Evolutionary conservation across 129 eudicot genomes (phyloP).

Genomic region (Centella asiatica): DNA sequence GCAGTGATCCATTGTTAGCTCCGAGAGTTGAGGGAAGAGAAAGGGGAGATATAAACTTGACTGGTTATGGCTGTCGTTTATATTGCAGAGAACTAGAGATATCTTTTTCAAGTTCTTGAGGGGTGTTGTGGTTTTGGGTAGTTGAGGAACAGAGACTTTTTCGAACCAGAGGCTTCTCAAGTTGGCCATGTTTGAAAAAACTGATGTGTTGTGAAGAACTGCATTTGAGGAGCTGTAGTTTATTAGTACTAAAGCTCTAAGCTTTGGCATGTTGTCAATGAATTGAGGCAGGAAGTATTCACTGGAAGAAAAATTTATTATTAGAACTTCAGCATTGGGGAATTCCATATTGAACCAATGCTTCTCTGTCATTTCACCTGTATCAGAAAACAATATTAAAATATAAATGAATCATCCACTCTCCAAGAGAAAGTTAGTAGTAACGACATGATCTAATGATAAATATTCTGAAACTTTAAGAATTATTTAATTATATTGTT

Average conservation of each 20-base stretch:
- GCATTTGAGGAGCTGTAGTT: constrained; percentile 57
- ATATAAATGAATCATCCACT: background rate
- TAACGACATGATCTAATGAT: too few species aligned
- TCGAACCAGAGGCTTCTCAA: constrained; percentile 83
- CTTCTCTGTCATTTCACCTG: constrained; percentile 82
- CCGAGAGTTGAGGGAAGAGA: constrained; percentile 64
- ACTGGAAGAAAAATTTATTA: constrained; percentile 54
- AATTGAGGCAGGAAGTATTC: constrained; percentile 71
- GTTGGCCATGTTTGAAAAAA: constrained; percentile 42
- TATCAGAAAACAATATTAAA: background rate
- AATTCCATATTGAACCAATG: constrained; percentile 72
- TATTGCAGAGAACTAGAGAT: constrained; percentile 63
- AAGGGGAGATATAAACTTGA: constrained; percentile 42
- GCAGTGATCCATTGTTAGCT: constrained; percentile 87
- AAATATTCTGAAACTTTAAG: too few species aligned
- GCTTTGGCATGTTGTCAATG: constrained; percentile 72
- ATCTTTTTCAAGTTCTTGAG: constrained; percentile 49
- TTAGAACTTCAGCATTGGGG: constrained; percentile 89
- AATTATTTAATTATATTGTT: too few species aligned
- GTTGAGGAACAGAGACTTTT: constrained; percentile 52
- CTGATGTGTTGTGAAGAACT: constrained; percentile 43
- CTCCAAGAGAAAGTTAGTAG: background rate
- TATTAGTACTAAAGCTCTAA: constrained; percentile 59
- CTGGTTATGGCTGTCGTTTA: constrained; percentile 27
- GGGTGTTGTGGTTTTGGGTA: constrained; percentile 49